Conservation (phyloP, 768 basidiomycete genomes). For the Mycena vitilis region DNA sequence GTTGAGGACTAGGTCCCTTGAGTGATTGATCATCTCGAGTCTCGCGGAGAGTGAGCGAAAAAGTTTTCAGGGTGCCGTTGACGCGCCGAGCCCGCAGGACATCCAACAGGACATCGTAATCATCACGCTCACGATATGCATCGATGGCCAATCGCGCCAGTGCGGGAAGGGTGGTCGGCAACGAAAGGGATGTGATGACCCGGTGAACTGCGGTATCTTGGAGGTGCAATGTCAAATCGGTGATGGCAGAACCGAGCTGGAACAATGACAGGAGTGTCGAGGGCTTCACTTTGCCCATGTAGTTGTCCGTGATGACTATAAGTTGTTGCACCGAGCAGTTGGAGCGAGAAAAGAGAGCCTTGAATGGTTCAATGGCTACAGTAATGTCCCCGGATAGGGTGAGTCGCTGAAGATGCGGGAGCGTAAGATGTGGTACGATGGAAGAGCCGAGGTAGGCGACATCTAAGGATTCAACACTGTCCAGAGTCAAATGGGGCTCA, state of each 20-base stretch:
- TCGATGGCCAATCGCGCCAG: neutral
- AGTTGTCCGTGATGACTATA: neutral
- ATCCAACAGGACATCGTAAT: constrained; percentile 2
- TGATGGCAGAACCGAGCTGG: neutral
- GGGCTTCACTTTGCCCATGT: neutral
- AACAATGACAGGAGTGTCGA: neutral
- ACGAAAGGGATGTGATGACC: neutral
- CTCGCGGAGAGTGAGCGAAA: neutral
- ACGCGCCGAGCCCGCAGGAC: neutral
- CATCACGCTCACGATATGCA: neutral
- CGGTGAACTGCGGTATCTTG: neutral
- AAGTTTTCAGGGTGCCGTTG: neutral
- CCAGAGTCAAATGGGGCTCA: neutral
- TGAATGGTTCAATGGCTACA: neutral
- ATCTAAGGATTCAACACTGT: neutral
- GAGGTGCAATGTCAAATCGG: neutral
- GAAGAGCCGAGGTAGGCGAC: neutral
- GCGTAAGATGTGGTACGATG: constrained; percentile 3
- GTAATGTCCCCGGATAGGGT: neutral
- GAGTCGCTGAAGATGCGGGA: constrained; percentile 5
- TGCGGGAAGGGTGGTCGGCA: neutral
- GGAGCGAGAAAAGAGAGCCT: constrained; percentile 2
- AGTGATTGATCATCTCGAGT: too few species aligned
- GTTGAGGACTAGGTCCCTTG: too few species aligned
- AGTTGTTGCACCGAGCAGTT: constrained; percentile 1